These are phyloP conservation scores for Neoboletus brunneissimus DNA, from an alignment of 768 basidiomycete species.

Conservation along the genomic window DNA sequence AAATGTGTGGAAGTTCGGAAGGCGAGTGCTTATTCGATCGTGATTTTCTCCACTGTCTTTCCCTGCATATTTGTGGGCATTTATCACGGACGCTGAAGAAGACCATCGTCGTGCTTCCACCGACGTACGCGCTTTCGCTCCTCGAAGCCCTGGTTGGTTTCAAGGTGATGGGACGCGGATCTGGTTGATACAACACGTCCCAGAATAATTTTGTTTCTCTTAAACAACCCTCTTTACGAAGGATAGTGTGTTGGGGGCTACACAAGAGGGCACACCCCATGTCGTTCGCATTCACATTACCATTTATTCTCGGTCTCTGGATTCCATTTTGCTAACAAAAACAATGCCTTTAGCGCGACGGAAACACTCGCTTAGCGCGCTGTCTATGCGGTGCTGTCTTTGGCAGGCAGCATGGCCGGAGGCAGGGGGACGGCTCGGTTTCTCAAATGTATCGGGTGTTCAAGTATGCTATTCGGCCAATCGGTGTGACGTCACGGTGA, in stretches of 20 bases:
- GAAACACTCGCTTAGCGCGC: conserved; percentile 61
- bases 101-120: conserved; percentile 76
- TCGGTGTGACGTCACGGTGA: conserved; percentile 60
- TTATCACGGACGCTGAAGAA: conserved; percentile 79
- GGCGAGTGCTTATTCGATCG: conserved; percentile 47
- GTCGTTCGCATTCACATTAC: neutral
- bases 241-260: conserved; percentile 82
- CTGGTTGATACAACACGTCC: conserved; percentile 97
- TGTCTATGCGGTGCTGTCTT: conserved; percentile 85
- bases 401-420: conserved; percentile 64
- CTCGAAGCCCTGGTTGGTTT: conserved; percentile 64
- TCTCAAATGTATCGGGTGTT: conserved; percentile 63
- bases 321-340: conserved; percentile 21
- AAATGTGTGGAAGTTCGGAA: conserved; percentile 18
- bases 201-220: conserved; percentile 58
- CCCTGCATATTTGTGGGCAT: neutral
- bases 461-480: conserved; percentile 80
- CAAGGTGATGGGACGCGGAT: conserved; percentile 23
- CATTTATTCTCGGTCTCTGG: conserved; percentile 2
- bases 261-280: conserved; percentile 71
- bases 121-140: conserved; percentile 41
- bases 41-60: conserved; percentile 2
- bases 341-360: conserved; percentile 42
- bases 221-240: conserved; percentile 86
- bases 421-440: conserved; percentile 27